Evolutionary conservation across 139 green algal genomes (phyloP), one percentile per base, ranked within the genome.

Genomic region (Yamagishiella unicocca): DNA sequence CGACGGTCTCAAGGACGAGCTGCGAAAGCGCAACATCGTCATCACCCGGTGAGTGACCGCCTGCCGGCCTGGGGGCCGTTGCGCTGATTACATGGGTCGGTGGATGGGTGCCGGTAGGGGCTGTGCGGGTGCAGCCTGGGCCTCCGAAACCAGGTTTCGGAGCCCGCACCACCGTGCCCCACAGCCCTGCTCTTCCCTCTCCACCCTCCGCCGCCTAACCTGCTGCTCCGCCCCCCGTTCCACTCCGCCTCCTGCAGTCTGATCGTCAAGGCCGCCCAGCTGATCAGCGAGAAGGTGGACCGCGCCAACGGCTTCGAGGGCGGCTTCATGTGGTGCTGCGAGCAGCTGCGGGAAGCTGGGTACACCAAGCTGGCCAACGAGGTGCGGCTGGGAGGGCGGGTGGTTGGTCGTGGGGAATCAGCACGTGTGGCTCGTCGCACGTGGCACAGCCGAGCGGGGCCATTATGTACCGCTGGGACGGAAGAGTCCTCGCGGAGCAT

Each of bases 291-390:
- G 43, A 90, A 88, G 81, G 93, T 96, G 46, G 90, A 92, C 73
- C 73, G 79, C 22, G n/a, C 43, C 24, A 84, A 74, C 61, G 90
- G 84, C 73, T 94, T 92, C 83, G 93, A 91, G 12, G 77, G 73
- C 33, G 95, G 94, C 62, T 97, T 93, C 87, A 91, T 95, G 74
- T 97, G 92, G 93, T 94, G 92, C 62, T 84, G 58, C 19, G 90
- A 96, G 46, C 83, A 93, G 89, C 92, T 97, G 80, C 83, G 89
- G 2, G 81, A 88, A 2, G 90, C 87, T 4, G 90, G 90, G 7
- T 50, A 87, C 27, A 75, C 93, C 42, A 79, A 84, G 45, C 76
- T 90, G 68, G 94, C 91, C 37, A 95, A 92, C 68, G 92, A 93
- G 80, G 58, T 85, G 37, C 1, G 67, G 17, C 17, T 12, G 50